Percentiles rank a stretch among this genome's conserved stretches.
Conservation (phyloP, 2,329 filamentous ascomycete genomes). For the Verticillium tricorpus region DNA sequence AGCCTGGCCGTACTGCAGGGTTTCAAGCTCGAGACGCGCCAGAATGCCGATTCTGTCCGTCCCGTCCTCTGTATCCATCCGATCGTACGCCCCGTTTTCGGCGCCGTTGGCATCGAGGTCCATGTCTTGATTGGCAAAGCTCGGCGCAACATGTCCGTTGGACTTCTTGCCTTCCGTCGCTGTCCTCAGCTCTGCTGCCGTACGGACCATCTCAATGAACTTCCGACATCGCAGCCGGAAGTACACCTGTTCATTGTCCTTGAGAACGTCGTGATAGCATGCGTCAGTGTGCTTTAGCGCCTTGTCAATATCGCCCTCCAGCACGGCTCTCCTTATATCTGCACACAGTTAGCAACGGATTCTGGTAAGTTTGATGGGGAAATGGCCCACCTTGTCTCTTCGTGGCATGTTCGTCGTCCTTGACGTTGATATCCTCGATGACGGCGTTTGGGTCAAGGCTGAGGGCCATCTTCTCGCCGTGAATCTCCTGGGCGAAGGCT, state of each 20-base stretch:
- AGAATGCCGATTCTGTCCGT: constrained; percentile 14
- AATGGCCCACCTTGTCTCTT: constrained; percentile 72
- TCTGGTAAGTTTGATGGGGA: neutral
- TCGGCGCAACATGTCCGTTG: constrained; percentile 38
- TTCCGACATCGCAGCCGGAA: constrained; percentile 87
- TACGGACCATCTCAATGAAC: constrained; percentile 91
- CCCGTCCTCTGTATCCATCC: constrained; percentile 47
- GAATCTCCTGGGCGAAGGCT: constrained; percentile 80
- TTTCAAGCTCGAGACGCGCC: constrained; percentile 57
- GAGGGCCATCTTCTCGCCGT: constrained; percentile 66
- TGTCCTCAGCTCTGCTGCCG: constrained; percentile 60
- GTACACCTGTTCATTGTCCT: constrained; percentile 76
- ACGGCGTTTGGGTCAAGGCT: constrained; percentile 48
- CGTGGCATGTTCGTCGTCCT: constrained; percentile 80
- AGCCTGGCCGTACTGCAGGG: constrained; percentile 73
- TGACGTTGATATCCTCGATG: constrained; percentile 59
- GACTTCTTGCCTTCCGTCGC: constrained; percentile 37
- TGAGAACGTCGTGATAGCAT: constrained; percentile 77
- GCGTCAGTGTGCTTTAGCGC: constrained; percentile 76
- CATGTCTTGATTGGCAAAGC: constrained; percentile 46
- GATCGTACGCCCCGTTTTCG: constrained; percentile 36
- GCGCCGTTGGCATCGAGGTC: constrained; percentile 49
- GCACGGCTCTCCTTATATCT: constrained; percentile 83
- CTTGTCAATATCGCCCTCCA: constrained; percentile 88
- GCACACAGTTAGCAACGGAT: constrained; percentile 9